Evolutionary conservation across 805 yeast species (phyloP).

Genomic region (Suhomyces canberraensis): DNA sequence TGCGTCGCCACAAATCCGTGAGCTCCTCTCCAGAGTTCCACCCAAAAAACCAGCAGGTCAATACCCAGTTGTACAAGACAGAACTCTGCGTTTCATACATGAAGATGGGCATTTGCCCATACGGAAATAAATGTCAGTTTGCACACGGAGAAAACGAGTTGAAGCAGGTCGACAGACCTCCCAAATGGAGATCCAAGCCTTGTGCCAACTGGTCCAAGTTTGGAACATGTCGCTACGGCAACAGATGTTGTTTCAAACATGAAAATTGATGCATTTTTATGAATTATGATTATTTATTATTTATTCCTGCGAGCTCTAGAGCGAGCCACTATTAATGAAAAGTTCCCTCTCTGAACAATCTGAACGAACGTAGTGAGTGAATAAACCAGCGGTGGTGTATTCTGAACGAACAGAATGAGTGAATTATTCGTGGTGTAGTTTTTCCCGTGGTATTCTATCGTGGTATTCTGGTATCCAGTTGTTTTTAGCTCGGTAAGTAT

Average conservation of each 20-base stretch:
- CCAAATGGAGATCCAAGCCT: constrained; percentile 87
- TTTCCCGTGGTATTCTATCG: too few species aligned
- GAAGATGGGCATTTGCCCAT: constrained; percentile 70
- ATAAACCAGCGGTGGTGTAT: too few species aligned
- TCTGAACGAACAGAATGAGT: too few species aligned
- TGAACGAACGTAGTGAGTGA: too few species aligned
- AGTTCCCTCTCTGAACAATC: too few species aligned
- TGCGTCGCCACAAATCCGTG: not conserved
- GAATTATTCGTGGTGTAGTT: too few species aligned
- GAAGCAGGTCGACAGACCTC: constrained; percentile 66
- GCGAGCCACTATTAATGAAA: too few species aligned
- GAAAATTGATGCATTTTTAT: constrained; percentile 26
- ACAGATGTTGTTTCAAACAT: constrained; percentile 89
- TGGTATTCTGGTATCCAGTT: too few species aligned
- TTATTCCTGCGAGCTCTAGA: not conserved
- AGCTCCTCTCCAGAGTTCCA: not conserved
- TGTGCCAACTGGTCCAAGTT: constrained; percentile 83
- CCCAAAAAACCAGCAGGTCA: constrained; percentile 23
- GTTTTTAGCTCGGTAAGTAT: too few species aligned
- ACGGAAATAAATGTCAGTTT: constrained; percentile 89
- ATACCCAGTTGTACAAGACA: constrained; percentile 80
- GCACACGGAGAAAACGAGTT: constrained; percentile 85
- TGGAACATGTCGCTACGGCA: constrained; percentile 85
- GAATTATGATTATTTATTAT: constrained; percentile 5
- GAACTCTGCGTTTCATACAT: constrained; percentile 81